Evolutionary conservation across 257 asterid genomes (phyloP).

Genomic region (Solanum megistacrolobum): DNA sequence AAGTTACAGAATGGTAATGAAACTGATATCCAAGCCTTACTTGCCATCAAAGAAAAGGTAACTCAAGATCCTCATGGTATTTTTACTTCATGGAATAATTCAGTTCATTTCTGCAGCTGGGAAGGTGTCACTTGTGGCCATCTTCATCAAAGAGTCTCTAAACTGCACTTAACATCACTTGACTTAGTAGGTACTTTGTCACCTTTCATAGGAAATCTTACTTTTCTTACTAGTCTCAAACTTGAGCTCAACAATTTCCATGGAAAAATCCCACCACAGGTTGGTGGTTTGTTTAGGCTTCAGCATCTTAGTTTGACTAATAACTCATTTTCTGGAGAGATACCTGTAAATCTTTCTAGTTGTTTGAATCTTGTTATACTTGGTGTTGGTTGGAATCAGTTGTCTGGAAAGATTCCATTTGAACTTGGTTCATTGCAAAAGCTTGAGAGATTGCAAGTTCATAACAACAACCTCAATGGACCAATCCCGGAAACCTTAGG

Average conservation of each 20-base stretch:
- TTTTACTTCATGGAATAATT: conserved; percentile 7
- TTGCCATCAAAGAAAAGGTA: background rate
- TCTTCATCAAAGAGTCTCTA: background rate
- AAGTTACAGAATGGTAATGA: background rate
- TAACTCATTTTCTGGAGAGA: conserved; percentile 1
- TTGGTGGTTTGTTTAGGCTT: conserved; percentile 1
- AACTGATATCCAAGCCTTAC: background rate
- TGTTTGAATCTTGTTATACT: background rate
- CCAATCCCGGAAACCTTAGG: background rate
- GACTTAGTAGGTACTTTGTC: background rate
- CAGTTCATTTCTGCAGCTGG: conserved; percentile 4
- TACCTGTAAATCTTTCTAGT: background rate
- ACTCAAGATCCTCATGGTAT: background rate
- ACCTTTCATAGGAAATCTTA: conserved; percentile 6
- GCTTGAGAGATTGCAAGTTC: background rate
- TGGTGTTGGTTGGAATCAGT: background rate
- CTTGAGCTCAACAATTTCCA: background rate
- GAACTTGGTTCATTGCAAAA: background rate
- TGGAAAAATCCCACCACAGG: background rate
- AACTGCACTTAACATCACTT: background rate
- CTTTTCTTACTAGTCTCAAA: background rate
- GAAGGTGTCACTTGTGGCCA: conserved; percentile 2
- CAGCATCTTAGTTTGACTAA: background rate
- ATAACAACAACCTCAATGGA: background rate
- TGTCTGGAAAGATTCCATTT: background rate